These are phyloP conservation scores for Blumeria graminis DNA, from an alignment of 2,329 filamentous ascomycete species.

Conservation along the genomic window DNA sequence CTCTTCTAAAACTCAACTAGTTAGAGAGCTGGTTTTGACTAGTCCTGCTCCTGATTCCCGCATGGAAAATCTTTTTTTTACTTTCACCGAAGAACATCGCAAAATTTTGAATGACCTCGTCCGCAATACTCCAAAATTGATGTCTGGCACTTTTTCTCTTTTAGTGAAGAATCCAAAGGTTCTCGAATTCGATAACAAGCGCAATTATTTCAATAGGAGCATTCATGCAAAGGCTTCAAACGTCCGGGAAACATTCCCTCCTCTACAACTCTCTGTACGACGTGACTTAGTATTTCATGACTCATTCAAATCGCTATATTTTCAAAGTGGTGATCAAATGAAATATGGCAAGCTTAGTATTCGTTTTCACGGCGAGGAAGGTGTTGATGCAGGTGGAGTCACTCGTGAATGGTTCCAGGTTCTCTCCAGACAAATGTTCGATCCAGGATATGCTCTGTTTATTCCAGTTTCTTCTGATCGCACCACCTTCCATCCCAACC, in stretches of 20 bases:
- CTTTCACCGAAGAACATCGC: conserved; percentile 89
- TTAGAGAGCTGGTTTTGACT: conserved; percentile 46
- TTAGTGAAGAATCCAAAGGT: conserved; percentile 98
- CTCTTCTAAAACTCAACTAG: conserved; percentile 16
- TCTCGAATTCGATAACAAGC: conserved; percentile 96
- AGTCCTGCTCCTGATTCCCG: conserved; percentile 57
- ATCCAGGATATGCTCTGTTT: conserved; percentile 90
- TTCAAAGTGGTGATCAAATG: conserved; percentile 90
- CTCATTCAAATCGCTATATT: conserved; percentile 94
- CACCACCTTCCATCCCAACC: conserved; percentile 96
- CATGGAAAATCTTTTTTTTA: conserved; percentile 85
- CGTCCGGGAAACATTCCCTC: conserved; percentile 43
- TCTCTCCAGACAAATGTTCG: conserved; percentile 93
- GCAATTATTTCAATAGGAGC: conserved; percentile 91
- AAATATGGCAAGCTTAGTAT: conserved; percentile 98
- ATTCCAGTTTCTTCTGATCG: conserved; percentile 90
- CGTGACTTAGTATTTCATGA: conserved; percentile 94
- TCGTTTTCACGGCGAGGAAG: conserved; percentile 89
- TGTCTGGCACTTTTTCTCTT: conserved; percentile 93
- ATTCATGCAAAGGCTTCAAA: conserved; percentile 56
- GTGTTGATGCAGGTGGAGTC: conserved; percentile 90
- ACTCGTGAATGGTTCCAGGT: conserved; percentile 99
- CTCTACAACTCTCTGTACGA: conserved; percentile 67
- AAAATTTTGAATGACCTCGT: conserved; percentile 96
- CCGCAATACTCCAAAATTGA: conserved; percentile 86